phyloP scores from a whole-genome alignment of 2,329 filamentous ascomycete species.

The Stagonosporopsis cucurbitacearum region DNA sequence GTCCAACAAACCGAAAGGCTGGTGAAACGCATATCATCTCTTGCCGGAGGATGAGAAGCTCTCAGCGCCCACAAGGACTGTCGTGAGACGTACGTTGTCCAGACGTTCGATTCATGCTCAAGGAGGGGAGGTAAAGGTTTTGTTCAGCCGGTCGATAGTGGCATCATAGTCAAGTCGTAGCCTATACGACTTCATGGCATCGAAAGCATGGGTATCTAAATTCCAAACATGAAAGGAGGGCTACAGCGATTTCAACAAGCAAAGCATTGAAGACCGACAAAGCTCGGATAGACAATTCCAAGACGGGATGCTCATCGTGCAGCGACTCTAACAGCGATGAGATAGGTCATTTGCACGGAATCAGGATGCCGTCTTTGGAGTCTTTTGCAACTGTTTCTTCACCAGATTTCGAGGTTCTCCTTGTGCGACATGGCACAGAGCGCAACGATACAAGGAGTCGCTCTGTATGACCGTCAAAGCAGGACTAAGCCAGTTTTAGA shows the following conservation, averaged over 20 bases:
- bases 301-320: background rate
- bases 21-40: background rate
- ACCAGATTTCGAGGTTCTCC: constrained; percentile 10
- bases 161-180: background rate
- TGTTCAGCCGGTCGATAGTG: too few species aligned
- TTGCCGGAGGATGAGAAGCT: constrained; percentile 4
- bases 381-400: constrained; percentile 4
- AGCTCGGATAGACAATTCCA: background rate
- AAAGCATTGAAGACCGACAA: background rate
- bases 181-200: too few species aligned
- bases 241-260: constrained; percentile 3
- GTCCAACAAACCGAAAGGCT: background rate
- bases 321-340: background rate
- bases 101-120: too few species aligned
- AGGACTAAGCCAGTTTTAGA: background rate
- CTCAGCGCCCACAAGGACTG: background rate
- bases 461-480: background rate
- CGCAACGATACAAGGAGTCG: constrained; percentile 15
- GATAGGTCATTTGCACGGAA: too few species aligned
- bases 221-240: too few species aligned
- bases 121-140: too few species aligned
- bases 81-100: background rate
- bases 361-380: background rate
- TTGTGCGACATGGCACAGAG: background rate
- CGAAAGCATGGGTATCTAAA: too few species aligned